These are phyloP conservation scores for Coemansia sp. DNA, from an alignment of 192 early-diverging fungal species.

Conservation along the genomic window DNA sequence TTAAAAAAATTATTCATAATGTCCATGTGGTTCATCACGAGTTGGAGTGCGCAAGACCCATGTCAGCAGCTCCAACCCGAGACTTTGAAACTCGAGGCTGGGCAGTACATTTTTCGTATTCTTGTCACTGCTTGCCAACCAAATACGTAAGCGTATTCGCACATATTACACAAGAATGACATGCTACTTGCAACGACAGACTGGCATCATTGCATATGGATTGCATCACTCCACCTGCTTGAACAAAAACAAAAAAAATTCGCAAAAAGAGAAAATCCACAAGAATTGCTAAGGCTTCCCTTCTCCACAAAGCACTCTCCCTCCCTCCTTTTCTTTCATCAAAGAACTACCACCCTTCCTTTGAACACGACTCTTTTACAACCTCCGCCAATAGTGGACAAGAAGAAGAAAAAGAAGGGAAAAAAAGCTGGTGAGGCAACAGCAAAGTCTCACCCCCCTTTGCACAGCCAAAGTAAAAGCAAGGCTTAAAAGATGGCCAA, in stretches of 20 bases:
- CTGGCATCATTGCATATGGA: neutral
- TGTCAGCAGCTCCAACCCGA: constrained; percentile 1
- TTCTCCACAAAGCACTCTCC: neutral
- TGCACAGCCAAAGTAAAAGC: neutral
- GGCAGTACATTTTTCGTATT: neutral
- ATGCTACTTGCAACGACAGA: neutral
- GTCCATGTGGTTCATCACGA: neutral
- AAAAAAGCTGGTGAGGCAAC: neutral
- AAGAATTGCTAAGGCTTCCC: neutral
- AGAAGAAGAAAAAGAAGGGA: neutral
- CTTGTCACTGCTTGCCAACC: neutral
- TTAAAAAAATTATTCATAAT: neutral
- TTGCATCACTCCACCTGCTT: neutral
- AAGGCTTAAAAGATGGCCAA: neutral
- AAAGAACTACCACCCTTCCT: neutral
- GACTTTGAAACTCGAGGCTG: neutral
- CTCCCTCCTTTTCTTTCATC: neutral
- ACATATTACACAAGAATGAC: neutral
- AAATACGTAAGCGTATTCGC: neutral
- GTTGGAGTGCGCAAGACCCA: neutral
- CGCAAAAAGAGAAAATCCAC: neutral
- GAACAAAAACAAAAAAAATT: neutral
- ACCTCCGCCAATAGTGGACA: neutral
- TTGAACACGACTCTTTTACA: neutral
- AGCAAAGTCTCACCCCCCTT: neutral